Evolutionary conservation across 202 grass and related monocot genomes (phyloP), one percentile per base, ranked within the genome.

Genomic region (Musa balbisiana): DNA sequence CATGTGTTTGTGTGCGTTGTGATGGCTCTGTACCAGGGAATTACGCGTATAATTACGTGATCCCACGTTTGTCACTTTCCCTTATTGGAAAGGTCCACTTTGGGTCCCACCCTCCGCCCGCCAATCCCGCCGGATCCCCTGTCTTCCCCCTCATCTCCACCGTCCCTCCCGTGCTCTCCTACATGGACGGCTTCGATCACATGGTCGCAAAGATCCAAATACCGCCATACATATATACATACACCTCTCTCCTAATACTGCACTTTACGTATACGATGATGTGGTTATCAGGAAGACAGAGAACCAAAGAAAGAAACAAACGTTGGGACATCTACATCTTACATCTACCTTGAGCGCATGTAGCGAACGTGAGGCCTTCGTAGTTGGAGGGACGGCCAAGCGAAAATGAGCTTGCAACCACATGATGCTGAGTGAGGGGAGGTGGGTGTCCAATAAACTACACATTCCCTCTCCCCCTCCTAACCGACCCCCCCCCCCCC

Each of bases 361-460:
- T 58, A 10, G 62, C 10, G 62, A 11, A 64, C n/a, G 23, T 65
- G 24, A 65, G 9, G 11, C 23, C 9, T 8, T 60, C 56, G 9
- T 21, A 65, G 63, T 26, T 65, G 63, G 63, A 65, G 63, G 22
- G 23, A 22, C 62, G 3, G 22, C 22, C 54, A 75, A 56, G 16
- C 73, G 55, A 75, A 75, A 75, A 17, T 75, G 73, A 75, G 73
- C 73, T 75, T 49, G 73, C 73, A 75, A 62, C 73, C 73, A 75
- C 73, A 60, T 75, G 73, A 19, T 49, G 33, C 17, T n/a, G 26
- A 70, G 19, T 8, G 14, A 51, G 49, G 16, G 15, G 12, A 16
- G 49, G 2, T 64, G 22, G 22, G 33, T 43, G 33, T 43, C 33
- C 33, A 43, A 43, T 43, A 43, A 43, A 43, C 33, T 43, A 43